Conservation (phyloP, 345 rosid species). For the Garcia nutans region DNA sequence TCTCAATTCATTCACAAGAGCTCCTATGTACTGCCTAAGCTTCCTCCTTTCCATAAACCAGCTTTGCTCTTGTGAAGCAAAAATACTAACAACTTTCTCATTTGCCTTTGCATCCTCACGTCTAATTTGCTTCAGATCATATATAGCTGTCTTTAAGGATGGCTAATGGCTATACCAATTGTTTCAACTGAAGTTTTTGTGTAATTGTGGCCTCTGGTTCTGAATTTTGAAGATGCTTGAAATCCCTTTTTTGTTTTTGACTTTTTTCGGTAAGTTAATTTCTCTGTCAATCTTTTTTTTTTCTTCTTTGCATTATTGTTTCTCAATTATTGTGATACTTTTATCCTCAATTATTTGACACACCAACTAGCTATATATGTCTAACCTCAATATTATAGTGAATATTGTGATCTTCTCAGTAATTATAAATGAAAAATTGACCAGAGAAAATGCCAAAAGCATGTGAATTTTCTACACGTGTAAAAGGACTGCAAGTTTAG, state of each 20-base stretch:
- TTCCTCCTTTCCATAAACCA: slow-evolving; percentile 74
- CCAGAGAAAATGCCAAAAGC: slow-evolving; percentile 47
- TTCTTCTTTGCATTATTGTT: slow-evolving; percentile 10
- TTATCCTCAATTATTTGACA: slow-evolving; percentile 19
- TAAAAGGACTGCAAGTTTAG: slow-evolving; percentile 24
- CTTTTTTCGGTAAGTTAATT: slow-evolving; percentile 30
- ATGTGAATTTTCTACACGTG: slow-evolving; percentile 30
- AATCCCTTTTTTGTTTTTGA: slow-evolving; percentile 1
- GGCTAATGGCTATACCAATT: background rate
- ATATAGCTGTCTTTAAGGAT: background rate
- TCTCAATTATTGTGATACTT: slow-evolving; percentile 36
- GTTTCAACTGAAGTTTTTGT: background rate
- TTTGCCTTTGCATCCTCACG: slow-evolving; percentile 85
- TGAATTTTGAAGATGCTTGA: slow-evolving; percentile 3
- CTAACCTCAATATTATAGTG: slow-evolving; percentile 5
- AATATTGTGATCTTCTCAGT: slow-evolving; percentile 12
- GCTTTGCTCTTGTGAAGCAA: slow-evolving; percentile 79
- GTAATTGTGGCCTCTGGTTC: slow-evolving; percentile 5
- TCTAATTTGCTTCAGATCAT: slow-evolving; percentile 59
- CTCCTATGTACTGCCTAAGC: slow-evolving; percentile 56
- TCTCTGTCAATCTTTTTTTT: background rate
- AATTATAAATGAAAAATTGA: slow-evolving; percentile 17
- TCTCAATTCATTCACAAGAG: slow-evolving; percentile 56
- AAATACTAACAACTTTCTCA: slow-evolving; percentile 85
- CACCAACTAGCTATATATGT: background rate